These are phyloP conservation scores for Jimgerdemannia flammicorona DNA, from an alignment of 192 early-diverging fungal genomes.

Conservation along the genomic window DNA sequence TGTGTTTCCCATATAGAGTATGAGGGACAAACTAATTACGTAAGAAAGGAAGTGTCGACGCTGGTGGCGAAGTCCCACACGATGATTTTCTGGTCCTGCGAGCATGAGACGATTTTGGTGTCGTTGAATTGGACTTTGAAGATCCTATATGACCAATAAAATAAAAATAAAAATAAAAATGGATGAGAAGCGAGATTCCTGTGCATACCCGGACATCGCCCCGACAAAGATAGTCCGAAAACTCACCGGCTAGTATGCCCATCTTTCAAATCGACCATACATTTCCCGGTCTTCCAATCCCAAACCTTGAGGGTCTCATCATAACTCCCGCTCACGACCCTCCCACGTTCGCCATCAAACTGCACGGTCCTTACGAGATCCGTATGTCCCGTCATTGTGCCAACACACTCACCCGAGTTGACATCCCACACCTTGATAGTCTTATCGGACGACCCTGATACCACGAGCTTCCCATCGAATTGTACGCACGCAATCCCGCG, in stretches of 20 bases:
- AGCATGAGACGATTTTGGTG: slow-evolving; percentile 80
- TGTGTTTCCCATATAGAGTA: too few species aligned
- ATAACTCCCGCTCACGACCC: slow-evolving; percentile 88
- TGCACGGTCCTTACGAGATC: slow-evolving; percentile 73
- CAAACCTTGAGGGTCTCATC: slow-evolving; percentile 90
- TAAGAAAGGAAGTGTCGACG: slow-evolving; percentile 52
- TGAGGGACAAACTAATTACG: background rate
- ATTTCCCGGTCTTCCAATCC: slow-evolving; percentile 65
- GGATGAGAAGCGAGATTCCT: background rate
- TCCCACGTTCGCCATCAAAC: slow-evolving; percentile 40
- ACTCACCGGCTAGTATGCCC: slow-evolving; percentile 53
- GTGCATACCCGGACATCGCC: background rate
- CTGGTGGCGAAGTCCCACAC: slow-evolving; percentile 68
- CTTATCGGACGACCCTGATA: slow-evolving; percentile 79
- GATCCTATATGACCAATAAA: slow-evolving; percentile 35
- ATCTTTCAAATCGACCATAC: slow-evolving; percentile 50
- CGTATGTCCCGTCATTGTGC: slow-evolving; percentile 52
- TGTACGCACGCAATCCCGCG: slow-evolving; percentile 83
- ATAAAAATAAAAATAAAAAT: slow-evolving; percentile 6
- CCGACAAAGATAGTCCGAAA: background rate
- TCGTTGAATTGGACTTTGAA: slow-evolving; percentile 82
- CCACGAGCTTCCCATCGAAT: slow-evolving; percentile 73
- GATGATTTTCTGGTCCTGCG: slow-evolving; percentile 68
- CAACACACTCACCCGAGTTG: slow-evolving; percentile 35
- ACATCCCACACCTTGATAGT: slow-evolving; percentile 70